These are phyloP conservation scores for Macrolepiota dolichaula DNA, from an alignment of 768 basidiomycete species.

Conservation along the genomic window DNA sequence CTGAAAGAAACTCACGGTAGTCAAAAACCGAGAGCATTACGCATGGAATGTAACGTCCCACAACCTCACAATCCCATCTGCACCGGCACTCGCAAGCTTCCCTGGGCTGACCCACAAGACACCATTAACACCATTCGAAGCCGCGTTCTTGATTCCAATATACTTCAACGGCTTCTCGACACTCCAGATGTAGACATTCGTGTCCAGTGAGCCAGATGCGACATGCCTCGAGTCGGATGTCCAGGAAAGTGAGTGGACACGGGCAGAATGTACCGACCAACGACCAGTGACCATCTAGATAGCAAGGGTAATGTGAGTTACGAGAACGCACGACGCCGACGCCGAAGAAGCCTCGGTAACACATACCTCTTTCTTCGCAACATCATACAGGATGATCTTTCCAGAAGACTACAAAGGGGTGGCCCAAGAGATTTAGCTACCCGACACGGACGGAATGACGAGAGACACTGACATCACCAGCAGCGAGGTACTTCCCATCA, in stretches of 20 bases:
- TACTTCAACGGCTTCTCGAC: slow-evolving; percentile 68
- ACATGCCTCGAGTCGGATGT: slow-evolving; percentile 70
- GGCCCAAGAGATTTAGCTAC: slow-evolving; percentile 5
- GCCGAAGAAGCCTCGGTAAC: background rate
- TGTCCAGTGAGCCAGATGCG: slow-evolving; percentile 91
- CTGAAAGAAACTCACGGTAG: too few relatives aligned
- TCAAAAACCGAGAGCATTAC: background rate
- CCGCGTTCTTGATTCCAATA: slow-evolving; percentile 81
- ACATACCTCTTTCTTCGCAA: slow-evolving; percentile 57
- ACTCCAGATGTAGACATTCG: slow-evolving; percentile 87
- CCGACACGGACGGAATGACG: background rate
- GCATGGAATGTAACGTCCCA: slow-evolving; percentile 62
- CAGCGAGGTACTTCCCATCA: slow-evolving; percentile 70
- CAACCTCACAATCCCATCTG: slow-evolving; percentile 74
- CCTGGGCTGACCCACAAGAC: slow-evolving; percentile 73
- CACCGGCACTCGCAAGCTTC: slow-evolving; percentile 68
- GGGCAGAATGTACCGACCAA: slow-evolving; percentile 86
- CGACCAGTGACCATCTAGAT: slow-evolving; percentile 61
- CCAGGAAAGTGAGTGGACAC: slow-evolving; percentile 78
- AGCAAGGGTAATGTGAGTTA: background rate
- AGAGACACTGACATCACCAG: slow-evolving; percentile 73
- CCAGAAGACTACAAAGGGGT: slow-evolving; percentile 60
- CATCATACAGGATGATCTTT: slow-evolving; percentile 76
- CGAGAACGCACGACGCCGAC: background rate
- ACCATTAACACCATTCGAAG: slow-evolving; percentile 77